phyloP scores from a whole-genome alignment of 1,284 basidiomycete species.

The Leccinum pseudoinsigne region DNA sequence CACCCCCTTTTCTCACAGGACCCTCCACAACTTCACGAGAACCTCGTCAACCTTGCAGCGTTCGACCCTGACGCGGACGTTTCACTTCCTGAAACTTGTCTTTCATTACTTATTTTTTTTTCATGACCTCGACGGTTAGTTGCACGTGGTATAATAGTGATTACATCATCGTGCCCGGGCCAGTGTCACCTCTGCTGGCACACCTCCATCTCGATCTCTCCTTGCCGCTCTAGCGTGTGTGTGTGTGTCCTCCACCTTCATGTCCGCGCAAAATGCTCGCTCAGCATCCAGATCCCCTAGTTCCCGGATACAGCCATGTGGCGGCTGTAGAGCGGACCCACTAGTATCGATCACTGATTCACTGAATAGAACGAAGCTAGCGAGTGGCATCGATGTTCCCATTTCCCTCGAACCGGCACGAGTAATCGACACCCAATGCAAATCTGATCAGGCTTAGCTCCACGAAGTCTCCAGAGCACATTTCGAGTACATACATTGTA shows the following conservation, averaged over 20 bases:
- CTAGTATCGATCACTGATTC: conserved; percentile 1
- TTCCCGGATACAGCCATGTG: background rate
- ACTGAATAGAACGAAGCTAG: conserved; percentile 14
- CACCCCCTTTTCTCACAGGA: background rate
- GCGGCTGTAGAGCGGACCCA: conserved; percentile 21
- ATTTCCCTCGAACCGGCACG: background rate
- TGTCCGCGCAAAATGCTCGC: conserved; percentile 17
- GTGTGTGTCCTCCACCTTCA: conserved; percentile 9
- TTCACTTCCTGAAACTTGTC: conserved; percentile 1
- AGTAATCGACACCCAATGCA: background rate
- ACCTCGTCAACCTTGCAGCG: background rate
- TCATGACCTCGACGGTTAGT: conserved; percentile 8
- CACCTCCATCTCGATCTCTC: background rate
- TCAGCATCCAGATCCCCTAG: conserved; percentile 5
- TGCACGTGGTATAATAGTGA: conserved; percentile 30
- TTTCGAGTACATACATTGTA: conserved; percentile 8
- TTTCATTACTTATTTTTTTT: conserved; percentile 8
- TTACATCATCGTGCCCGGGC: conserved; percentile 26
- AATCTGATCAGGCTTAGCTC: conserved; percentile 4
- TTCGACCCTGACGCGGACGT: background rate
- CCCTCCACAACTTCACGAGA: background rate
- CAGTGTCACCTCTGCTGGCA: conserved; percentile 15
- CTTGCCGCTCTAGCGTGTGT: background rate
- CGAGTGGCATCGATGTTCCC: background rate
- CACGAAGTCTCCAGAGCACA: background rate